A percentile compares a stretch with the other conserved stretches of the same genome.
These are phyloP conservation scores for Vigna unguiculata DNA, from an alignment of 306 rosid genomes.

Conservation along the genomic window DNA sequence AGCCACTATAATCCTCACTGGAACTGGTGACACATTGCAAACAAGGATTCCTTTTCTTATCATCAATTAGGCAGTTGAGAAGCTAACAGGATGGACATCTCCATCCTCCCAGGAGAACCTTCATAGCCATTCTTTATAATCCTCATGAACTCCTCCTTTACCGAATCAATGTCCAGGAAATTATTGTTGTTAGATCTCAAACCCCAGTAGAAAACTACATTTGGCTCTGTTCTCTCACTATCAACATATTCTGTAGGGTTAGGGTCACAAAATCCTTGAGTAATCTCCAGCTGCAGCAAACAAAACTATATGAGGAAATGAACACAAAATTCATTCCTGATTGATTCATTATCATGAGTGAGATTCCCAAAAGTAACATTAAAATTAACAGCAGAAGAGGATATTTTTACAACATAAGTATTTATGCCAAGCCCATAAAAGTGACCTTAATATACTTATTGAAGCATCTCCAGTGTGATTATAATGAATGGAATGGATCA, in stretches of 20 bases:
- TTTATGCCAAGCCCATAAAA: neutral
- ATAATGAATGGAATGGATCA: neutral
- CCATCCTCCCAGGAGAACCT: constrained; percentile 50
- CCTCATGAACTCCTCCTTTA: constrained; percentile 50
- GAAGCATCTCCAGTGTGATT: neutral
- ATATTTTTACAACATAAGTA: constrained; percentile 4
- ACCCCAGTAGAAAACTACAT: constrained; percentile 60
- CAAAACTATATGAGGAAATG: constrained; percentile 30
- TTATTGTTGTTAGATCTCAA: constrained; percentile 29
- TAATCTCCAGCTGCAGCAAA: constrained; percentile 50
- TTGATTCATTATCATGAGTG: neutral
- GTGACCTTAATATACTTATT: neutral
- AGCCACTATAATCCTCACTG: constrained; percentile 22
- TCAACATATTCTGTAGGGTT: constrained; percentile 55
- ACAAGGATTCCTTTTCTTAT: constrained; percentile 30
- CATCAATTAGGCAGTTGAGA: constrained; percentile 48
- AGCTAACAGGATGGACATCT: constrained; percentile 39
- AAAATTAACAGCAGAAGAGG: neutral
- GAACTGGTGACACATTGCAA: too few relatives aligned
- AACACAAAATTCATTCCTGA: neutral
- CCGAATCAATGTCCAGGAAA: constrained; percentile 22
- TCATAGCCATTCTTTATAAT: constrained; percentile 43
- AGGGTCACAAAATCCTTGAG: constrained; percentile 60
- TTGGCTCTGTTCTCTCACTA: constrained; percentile 43
- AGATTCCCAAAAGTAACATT: neutral